These are phyloP conservation scores for Cryptococcus neoformans DNA, from an alignment of 1,284 basidiomycete species.

Conservation along the genomic window DNA sequence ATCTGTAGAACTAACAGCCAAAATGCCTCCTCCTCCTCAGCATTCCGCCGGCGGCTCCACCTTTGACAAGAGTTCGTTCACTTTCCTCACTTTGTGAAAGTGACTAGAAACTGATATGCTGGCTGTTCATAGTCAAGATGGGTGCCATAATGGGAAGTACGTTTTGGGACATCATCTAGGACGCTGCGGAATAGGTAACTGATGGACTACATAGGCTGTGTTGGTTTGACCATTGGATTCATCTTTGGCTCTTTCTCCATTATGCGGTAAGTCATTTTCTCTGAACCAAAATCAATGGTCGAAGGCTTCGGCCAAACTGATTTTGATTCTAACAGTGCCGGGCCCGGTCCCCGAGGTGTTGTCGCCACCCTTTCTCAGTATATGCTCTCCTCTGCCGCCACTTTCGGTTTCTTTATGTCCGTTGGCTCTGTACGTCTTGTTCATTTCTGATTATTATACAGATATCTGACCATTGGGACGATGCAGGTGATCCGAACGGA, in stretches of 20 bases:
- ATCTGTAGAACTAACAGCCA: constrained; percentile 5
- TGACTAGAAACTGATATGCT: background rate
- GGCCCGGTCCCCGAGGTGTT: constrained; percentile 79
- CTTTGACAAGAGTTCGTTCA: constrained; percentile 43
- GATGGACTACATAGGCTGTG: constrained; percentile 57
- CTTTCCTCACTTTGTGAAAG: background rate
- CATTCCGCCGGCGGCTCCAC: constrained; percentile 39
- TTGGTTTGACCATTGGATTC: constrained; percentile 93
- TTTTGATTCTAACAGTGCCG: constrained; percentile 37
- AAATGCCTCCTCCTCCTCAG: constrained; percentile 46
- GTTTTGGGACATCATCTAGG: constrained; percentile 4
- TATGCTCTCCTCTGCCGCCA: constrained; percentile 64
- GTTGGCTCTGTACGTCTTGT: constrained; percentile 45
- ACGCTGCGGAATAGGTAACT: background rate
- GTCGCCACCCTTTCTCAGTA: constrained; percentile 88
- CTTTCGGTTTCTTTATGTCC: constrained; percentile 51
- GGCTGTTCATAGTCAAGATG: constrained; percentile 61
- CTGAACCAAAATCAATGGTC: background rate
- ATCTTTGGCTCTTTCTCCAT: constrained; percentile 90
- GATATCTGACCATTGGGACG: background rate
- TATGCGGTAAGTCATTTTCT: constrained; percentile 60
- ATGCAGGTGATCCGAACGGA: constrained; percentile 46
- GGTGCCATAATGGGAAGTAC: constrained; percentile 77
- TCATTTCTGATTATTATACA: background rate
- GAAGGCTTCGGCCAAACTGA: background rate